A percentile compares a stretch with the other conserved stretches of the same genome.
phyloP scores from a whole-genome alignment of 129 eudicot species.

The Tanacetum coccineum region DNA sequence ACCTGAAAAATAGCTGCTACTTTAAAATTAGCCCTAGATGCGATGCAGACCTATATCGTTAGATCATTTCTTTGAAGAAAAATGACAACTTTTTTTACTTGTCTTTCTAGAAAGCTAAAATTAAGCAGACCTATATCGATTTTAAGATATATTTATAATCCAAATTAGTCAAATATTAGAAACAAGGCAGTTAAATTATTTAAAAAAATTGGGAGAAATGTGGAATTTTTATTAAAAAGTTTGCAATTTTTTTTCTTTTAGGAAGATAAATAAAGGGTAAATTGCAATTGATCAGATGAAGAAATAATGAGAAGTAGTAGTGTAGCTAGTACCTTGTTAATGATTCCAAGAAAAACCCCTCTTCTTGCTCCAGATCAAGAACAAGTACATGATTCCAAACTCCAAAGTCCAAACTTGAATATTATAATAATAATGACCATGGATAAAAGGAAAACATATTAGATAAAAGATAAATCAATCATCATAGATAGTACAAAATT shows the following conservation, averaged over 20 bases:
- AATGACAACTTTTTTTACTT: too few relatives aligned
- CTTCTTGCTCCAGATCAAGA: slow-evolving; percentile 8
- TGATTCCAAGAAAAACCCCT: slow-evolving; percentile 7
- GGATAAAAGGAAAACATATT: not conserved
- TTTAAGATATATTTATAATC: too few relatives aligned
- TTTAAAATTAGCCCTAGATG: too few relatives aligned
- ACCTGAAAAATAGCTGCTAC: too few relatives aligned
- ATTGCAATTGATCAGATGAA: not conserved
- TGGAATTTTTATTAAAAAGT: not conserved
- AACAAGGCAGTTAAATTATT: not conserved
- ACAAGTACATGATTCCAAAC: slow-evolving; percentile 14
- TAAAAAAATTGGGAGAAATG: too few relatives aligned
- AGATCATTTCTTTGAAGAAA: slow-evolving; percentile 4
- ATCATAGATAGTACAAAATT: slow-evolving; percentile 5
- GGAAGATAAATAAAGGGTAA: not conserved
- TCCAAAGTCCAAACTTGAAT: slow-evolving; percentile 4
- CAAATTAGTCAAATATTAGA: too few relatives aligned
- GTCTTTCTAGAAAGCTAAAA: too few relatives aligned
- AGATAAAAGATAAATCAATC: slow-evolving; percentile 1
- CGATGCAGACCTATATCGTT: too few relatives aligned
- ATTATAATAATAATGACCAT: not conserved
- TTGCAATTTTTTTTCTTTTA: not conserved
- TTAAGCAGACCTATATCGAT: too few relatives aligned
- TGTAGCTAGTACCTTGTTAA: slow-evolving; percentile 10
- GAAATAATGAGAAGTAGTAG: not conserved